A percentile compares a stretch with the other conserved stretches of the same genome.
Conservation (phyloP, 768 basidiomycete species). For the Astraeus odoratus region DNA sequence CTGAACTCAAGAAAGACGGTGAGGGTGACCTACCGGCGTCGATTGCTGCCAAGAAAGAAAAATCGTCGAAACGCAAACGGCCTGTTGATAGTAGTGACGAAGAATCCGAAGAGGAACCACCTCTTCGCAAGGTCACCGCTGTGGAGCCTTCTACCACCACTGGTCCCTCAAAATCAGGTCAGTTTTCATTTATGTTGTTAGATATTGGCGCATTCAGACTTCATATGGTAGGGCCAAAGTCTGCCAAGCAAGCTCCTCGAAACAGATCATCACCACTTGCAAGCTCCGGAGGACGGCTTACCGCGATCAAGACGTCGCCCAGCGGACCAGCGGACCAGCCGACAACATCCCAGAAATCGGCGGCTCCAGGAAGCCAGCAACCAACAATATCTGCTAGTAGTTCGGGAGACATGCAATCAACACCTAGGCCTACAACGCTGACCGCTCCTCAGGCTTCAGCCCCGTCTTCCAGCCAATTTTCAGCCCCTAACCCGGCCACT, state of each 20-base stretch:
- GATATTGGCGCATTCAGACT: not conserved
- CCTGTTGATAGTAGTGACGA: conserved; percentile 8
- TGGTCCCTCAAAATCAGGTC: conserved; percentile 6
- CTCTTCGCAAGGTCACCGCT: conserved; percentile 11
- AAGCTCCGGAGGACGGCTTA: not conserved
- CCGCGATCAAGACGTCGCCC: not conserved
- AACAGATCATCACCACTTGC: conserved; percentile 3
- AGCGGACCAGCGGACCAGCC: no score
- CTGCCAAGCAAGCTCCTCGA: conserved; percentile 6
- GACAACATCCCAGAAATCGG: not conserved
- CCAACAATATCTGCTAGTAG: no score
- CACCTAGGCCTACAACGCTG: not conserved
- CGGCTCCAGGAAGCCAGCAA: not conserved
- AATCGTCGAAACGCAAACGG: conserved; percentile 24
- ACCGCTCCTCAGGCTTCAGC: not conserved
- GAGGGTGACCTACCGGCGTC: conserved; percentile 22
- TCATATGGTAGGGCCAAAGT: conserved; percentile 10
- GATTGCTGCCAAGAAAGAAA: conserved; percentile 6
- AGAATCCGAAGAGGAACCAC: conserved; percentile 18
- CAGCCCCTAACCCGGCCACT: not conserved
- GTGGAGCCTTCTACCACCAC: conserved; percentile 4
- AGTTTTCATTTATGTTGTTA: conserved; percentile 1
- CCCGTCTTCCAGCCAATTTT: not conserved
- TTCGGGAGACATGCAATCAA: no score
- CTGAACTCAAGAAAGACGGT: conserved; percentile 26